Base-by-base conservation (phyloP, 192 early-diverging fungal genomes). In the Coemansia sp. region DNA sequence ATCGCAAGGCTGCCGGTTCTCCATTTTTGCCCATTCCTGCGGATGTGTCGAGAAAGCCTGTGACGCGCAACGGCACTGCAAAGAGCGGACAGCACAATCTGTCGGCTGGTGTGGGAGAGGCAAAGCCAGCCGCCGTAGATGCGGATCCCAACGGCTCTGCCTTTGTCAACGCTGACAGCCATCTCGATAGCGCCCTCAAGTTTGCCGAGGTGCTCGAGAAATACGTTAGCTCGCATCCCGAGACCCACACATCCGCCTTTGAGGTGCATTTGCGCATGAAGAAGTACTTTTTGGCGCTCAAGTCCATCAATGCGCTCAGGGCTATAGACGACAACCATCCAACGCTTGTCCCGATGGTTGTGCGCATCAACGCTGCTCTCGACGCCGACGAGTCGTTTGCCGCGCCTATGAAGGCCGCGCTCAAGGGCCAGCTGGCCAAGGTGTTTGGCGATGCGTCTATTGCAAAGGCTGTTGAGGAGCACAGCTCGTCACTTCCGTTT, bases 181-280 rank as follows among this genome's bases (percentile, higher is more conserved):
- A 88, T 48, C 73, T 97, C 22, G 87, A 72, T 2, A 89, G 89
- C 27, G 90, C 92, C 5, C 82, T 88, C 44, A 87, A 88, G 73
- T 92, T 94, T 44, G 75, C 94, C 42, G 82, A 87, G 61, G 86
- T 86, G 13, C 79, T 98, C 15, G 76, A 79, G 29, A 63, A n/a
- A 10, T 55, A 38, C 2, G 59, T 60, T 23, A 59, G 63, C 40
- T 28, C 34, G 31, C 67, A 67, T 50, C 55, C 67, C 8, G 37
- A 50, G 25, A 79, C 76, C 17, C 76, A 79, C 27, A 14, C 65
- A 7, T 38, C 64, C 22, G 70, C 76, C 23, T 73, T 79, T 37
- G 70, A 79, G 44, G 70, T 79, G 34, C 76, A 79, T 40, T 54
- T 79, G 67, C 76, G 76, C 11, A 79, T 79, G 76, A 64, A 64